phyloP scores from a whole-genome alignment of 352 stramenopile genomes.

The Aphanomyces cochlioides region DNA sequence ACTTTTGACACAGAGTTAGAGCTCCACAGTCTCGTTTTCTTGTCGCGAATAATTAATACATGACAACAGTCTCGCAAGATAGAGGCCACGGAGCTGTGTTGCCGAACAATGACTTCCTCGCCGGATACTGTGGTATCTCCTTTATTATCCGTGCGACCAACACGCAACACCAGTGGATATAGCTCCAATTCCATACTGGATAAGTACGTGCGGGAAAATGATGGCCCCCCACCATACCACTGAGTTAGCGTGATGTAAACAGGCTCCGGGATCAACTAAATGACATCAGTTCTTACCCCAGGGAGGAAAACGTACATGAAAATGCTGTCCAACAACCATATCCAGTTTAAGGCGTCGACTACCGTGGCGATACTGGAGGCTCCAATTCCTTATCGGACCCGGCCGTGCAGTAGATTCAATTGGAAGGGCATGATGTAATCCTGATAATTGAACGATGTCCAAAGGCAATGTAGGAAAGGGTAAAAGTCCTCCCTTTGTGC shows the following conservation, averaged over 20 bases:
- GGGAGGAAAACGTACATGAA: slow-evolving; percentile 58
- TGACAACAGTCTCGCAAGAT: slow-evolving; percentile 71
- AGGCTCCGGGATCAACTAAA: slow-evolving; percentile 61
- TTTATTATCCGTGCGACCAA: slow-evolving; percentile 67
- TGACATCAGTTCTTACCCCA: neutral
- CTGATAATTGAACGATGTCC: slow-evolving; percentile 34
- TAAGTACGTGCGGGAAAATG: slow-evolving; percentile 51
- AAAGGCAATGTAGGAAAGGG: slow-evolving; percentile 50
- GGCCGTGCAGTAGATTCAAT: slow-evolving; percentile 36
- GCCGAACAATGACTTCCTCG: slow-evolving; percentile 71
- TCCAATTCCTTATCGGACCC: slow-evolving; percentile 79
- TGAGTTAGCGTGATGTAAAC: slow-evolving; percentile 62
- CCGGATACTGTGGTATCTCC: slow-evolving; percentile 72
- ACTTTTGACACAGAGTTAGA: slow-evolving; percentile 65
- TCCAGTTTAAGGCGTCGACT: slow-evolving; percentile 70
- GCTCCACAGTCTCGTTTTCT: slow-evolving; percentile 78
- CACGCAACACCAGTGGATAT: slow-evolving; percentile 72
- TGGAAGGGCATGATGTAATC: neutral
- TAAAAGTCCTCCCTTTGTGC: slow-evolving; percentile 55
- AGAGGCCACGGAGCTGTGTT: slow-evolving; percentile 53
- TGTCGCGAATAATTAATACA: slow-evolving; percentile 64
- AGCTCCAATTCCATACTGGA: slow-evolving; percentile 59
- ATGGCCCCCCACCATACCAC: slow-evolving; percentile 77
- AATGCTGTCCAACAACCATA: slow-evolving; percentile 64
- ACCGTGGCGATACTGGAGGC: slow-evolving; percentile 66